Percentiles rank a stretch among this genome's conserved stretches.
phyloP scores from a whole-genome alignment of 345 rosid species.

The Gossypioides kirkii region DNA sequence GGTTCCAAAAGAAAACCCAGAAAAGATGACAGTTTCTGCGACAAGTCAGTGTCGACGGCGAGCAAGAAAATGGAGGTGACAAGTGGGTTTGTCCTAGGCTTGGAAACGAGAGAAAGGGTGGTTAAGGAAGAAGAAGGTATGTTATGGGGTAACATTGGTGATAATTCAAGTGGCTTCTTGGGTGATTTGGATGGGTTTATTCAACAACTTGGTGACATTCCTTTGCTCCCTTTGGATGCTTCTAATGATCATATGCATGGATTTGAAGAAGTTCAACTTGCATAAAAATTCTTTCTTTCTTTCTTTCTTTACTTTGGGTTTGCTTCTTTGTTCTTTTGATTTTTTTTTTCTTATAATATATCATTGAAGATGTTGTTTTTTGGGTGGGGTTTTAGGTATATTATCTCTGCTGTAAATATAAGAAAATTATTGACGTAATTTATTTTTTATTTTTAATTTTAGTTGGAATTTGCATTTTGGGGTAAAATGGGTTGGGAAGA shows the following conservation, averaged over 20 bases:
- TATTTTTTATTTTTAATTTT: not conserved
- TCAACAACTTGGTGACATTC: conserved; percentile 60
- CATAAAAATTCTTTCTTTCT: not conserved
- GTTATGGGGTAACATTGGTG: conserved; percentile 28
- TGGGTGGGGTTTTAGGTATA: not conserved
- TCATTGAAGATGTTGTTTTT: not conserved
- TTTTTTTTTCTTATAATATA: conserved; percentile 1
- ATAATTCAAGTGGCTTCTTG: conserved; percentile 44
- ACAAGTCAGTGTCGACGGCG: not conserved
- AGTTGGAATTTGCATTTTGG: not conserved
- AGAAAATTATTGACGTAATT: conserved; percentile 7
- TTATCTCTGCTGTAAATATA: conserved; percentile 15
- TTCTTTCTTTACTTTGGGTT: not conserved
- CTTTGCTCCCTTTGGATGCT: conserved; percentile 41
- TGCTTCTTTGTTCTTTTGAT: not conserved
- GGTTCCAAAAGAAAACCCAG: conserved; percentile 19
- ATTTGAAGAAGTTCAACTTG: conserved; percentile 34
- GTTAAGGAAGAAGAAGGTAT: conserved; percentile 26
- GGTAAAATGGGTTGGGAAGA: no score
- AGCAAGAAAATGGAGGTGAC: conserved; percentile 24
- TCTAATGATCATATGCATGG: conserved; percentile 29
- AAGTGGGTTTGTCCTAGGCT: conserved; percentile 19
- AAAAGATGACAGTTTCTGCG: conserved; percentile 9
- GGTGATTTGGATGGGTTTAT: conserved; percentile 64
- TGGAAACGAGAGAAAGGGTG: conserved; percentile 22